phyloP scores from a whole-genome alignment of 164 flowering plant genomes.

The Kingdonia uniflora region DNA sequence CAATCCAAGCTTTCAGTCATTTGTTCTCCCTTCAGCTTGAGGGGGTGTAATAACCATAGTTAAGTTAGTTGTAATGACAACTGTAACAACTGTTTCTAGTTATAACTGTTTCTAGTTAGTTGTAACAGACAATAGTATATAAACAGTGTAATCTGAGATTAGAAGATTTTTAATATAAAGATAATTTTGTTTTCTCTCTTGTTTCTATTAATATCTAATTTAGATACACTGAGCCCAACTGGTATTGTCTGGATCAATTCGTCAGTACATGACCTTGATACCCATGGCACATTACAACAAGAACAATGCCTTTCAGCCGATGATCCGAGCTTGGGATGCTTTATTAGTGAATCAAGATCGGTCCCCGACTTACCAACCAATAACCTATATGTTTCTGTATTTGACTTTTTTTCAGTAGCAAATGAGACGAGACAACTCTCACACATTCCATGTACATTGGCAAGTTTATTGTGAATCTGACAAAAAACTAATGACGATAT shows the following conservation, averaged over 20 bases:
- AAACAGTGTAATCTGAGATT: no score
- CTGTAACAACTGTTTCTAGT: no score
- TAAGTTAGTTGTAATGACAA: no score
- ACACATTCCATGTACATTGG: constrained; percentile 43
- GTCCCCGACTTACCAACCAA: constrained; percentile 31
- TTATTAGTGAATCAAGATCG: constrained; percentile 10
- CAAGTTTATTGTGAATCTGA: constrained; percentile 43
- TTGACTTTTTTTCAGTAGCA: constrained; percentile 22
- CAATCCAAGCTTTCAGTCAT: no score
- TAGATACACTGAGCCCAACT: constrained; percentile 15
- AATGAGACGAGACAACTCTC: constrained; percentile 47
- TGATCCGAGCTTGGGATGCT: constrained; percentile 12
- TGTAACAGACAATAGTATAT: no score
- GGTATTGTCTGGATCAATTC: constrained; percentile 24
- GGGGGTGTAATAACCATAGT: no score
- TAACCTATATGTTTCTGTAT: constrained; percentile 17
- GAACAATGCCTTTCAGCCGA: constrained; percentile 27
- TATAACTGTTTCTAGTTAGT: no score
- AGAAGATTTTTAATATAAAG: no score
- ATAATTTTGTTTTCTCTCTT: no score
- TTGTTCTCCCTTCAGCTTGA: no score
- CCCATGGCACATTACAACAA: constrained; percentile 46
- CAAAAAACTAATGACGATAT: constrained; percentile 49
- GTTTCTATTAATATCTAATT: no score
- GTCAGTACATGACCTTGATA: constrained; percentile 19